Conservation (phyloP, 768 basidiomycete species). For the Cyathus striatus region DNA sequence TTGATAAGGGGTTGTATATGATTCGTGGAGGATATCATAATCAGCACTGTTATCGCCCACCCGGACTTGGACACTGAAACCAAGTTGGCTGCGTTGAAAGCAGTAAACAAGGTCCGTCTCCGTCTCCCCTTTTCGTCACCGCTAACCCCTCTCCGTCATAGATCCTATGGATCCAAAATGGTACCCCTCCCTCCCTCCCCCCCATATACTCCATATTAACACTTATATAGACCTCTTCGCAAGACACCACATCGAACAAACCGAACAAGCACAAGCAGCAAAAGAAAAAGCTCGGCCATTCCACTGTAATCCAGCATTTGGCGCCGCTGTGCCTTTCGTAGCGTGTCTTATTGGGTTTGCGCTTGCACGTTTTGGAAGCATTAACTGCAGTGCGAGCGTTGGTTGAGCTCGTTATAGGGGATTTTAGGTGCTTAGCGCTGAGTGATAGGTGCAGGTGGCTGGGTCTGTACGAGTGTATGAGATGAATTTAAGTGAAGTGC, state of each 20-base stretch:
- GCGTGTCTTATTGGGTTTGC: no score
- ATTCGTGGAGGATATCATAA: constrained; percentile 29
- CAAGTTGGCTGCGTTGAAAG: constrained; percentile 26
- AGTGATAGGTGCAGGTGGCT: no score
- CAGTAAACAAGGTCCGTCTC: constrained; percentile 27
- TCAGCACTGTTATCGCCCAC: constrained; percentile 24
- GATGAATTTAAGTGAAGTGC: no score
- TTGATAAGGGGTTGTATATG: background rate
- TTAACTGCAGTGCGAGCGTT: no score
- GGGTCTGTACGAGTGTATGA: no score
- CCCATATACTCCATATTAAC: background rate
- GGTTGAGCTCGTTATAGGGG: no score
- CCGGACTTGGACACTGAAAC: constrained; percentile 19
- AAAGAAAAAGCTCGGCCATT: no score
- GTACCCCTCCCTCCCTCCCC: background rate
- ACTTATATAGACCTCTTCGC: constrained; percentile 20
- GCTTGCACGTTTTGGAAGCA: no score
- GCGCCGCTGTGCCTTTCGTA: no score
- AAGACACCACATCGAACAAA: constrained; percentile 21
- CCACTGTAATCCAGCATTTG: no score
- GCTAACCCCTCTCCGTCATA: background rate
- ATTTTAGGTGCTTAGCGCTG: no score
- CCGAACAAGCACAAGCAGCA: no score
- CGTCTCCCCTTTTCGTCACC: background rate
- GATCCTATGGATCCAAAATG: background rate